Evolutionary conservation across 306 rosid species (phyloP).

Genomic region (Carpinus fangiana): DNA sequence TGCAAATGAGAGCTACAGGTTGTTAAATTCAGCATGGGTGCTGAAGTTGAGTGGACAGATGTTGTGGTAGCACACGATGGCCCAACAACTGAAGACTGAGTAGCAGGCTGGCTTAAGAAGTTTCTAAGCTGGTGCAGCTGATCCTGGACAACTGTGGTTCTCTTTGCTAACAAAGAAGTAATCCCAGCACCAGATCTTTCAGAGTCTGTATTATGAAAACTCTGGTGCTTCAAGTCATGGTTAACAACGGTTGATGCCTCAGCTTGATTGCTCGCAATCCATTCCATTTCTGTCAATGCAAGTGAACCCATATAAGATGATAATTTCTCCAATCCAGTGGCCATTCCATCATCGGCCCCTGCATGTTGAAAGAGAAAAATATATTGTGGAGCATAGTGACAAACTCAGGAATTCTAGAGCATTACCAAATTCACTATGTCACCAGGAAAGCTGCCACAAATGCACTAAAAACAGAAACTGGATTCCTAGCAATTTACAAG

Average conservation of each 20-base stretch:
- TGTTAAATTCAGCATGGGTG: constrained; percentile 72
- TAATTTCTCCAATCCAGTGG: constrained; percentile 78
- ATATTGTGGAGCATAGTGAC: constrained; percentile 39
- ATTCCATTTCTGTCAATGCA: constrained; percentile 96
- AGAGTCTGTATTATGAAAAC: constrained; percentile 41
- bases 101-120: constrained; percentile 73
- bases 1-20: constrained; percentile 54
- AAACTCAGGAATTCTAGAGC: constrained; percentile 30
- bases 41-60: constrained; percentile 78
- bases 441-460: constrained; percentile 19
- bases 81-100: constrained; percentile 73
- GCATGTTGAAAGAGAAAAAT: constrained; percentile 62
- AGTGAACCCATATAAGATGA: constrained; percentile 90
- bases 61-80: constrained; percentile 86
- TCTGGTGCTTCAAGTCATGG: constrained; percentile 49
- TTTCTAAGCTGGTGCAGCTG: constrained; percentile 66
- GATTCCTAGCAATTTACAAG: constrained; percentile 13
- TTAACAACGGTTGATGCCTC: constrained; percentile 54
- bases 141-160: constrained; percentile 57
- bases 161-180: constrained; percentile 57
- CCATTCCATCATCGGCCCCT: constrained; percentile 80
- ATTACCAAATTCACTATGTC: constrained; percentile 21
- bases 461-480: neutral
- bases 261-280: constrained; percentile 53
- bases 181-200: constrained; percentile 59